Base-by-base conservation (phyloP, 2,329 filamentous ascomycete species). In the Dendrostoma leiphaemia region DNA sequence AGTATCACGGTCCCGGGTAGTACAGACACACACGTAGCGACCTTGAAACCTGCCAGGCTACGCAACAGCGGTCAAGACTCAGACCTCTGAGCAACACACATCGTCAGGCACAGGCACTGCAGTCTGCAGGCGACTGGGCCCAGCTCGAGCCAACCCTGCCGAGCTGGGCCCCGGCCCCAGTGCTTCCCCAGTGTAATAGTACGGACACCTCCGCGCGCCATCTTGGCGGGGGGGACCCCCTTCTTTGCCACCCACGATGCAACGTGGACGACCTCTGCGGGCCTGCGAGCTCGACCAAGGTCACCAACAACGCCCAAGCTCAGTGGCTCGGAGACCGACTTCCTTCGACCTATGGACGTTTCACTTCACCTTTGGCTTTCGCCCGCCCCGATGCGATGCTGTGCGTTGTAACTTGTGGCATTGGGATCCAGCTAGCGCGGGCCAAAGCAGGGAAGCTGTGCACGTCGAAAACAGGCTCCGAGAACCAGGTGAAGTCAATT, bases 401-500 rank as follows among this genome's bases (percentile, higher is more conserved):
- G n/a, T n/a, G n/a, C n/a, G n/a, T n/a, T n/a, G n/a, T n/a, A n/a
- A n/a, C 32, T 46, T 31, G 44, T 46, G 28, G 44, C 19, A 46
- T 46, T 34, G 44, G 29, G 5, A n/a, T 17, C 7, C 28, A 46
- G 19, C 50, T 55, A 55, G 52, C 52, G 47, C n/a, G 26, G 29
- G 6, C 37, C 38, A 44, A 52, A 58, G 51, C 55, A 58, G 44
- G 55, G 48, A 55, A 48, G 4, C 37, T 34, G 40, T 17, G 31
- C 29, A 34, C n/a, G 37, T 34, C 29, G 37, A 48, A 55, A 51
- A 48, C 48, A 44, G 40, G 55, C 51, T 51, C 43, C 9, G 37
- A 57, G 41, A 35, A 51, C 34, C 43, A 58, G 48, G 45, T 58
- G 55, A 58, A 50, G 55, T 58, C 55, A 58, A 58, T 51, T 55